Percentiles rank a stretch among this genome's conserved stretches.
Conservation (phyloP, 148 eudicot species). For the Cornus suecica region DNA sequence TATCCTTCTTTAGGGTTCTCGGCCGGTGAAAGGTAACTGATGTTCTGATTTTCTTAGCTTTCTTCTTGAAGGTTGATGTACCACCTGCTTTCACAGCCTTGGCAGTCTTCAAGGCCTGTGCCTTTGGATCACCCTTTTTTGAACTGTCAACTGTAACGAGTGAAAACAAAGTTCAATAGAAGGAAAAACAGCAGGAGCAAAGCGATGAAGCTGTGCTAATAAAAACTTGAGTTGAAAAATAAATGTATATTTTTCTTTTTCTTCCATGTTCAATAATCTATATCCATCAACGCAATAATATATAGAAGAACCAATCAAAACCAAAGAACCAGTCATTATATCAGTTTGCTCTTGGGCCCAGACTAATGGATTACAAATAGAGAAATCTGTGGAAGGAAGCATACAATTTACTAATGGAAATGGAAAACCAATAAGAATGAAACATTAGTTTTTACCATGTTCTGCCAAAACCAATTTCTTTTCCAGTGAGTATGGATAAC, state of each 20-base stretch:
- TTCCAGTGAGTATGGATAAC: too few relatives aligned
- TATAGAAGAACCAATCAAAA: too few relatives aligned
- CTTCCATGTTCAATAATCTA: neutral
- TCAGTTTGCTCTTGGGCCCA: too few relatives aligned
- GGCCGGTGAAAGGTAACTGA: conserved; percentile 82
- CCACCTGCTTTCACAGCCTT: conserved; percentile 82
- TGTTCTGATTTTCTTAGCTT: conserved; percentile 66
- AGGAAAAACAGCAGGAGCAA: neutral
- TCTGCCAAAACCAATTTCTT: neutral
- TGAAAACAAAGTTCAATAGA: neutral
- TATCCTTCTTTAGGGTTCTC: conserved; percentile 64
- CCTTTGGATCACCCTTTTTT: conserved; percentile 53
- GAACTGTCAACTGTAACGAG: conserved; percentile 24
- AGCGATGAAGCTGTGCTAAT: neutral
- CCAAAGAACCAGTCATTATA: too few relatives aligned
- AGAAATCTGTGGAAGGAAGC: too few relatives aligned
- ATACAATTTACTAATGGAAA: neutral
- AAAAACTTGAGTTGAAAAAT: neutral
- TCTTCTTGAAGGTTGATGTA: conserved; percentile 58
- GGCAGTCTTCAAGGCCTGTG: conserved; percentile 80
- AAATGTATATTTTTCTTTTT: too few relatives aligned
- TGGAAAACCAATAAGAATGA: neutral
- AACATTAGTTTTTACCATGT: neutral
- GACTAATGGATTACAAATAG: neutral
- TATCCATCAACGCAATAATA: neutral